Evolutionary conservation across 805 yeast genomes (phyloP), one percentile per base, ranked within the genome.

Genomic region (Candida krabiensis): DNA sequence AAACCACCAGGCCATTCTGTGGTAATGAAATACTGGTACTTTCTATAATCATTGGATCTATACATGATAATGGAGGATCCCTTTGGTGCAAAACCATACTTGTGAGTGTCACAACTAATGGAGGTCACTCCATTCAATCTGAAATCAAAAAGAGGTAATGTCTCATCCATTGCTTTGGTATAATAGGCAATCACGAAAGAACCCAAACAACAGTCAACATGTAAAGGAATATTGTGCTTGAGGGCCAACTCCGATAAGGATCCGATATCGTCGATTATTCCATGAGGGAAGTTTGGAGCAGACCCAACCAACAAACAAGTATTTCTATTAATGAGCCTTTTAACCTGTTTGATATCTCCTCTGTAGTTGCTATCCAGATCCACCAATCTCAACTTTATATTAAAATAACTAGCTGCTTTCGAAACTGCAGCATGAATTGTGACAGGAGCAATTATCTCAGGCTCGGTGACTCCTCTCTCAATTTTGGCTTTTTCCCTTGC

Each of bases 71-170:
- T 75, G 1, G 96, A 87, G 0, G 95, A 83, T 8, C 99, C 99
- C 63, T 91, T 91, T 27, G 99, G 99, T 7, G 98, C 97, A 71
- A 91, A 93, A 1, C 98, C 99, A 57, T 91, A 91, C 63, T 91
- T 91, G 70, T 91, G 99, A n/a, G 99, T 91, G 60, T 91, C 99
- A 65, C 98, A 93, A n/a, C 96, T 86, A 41, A 91, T 91, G 2
- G 97, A 89, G 1, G 98, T 93, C n/a, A 93, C 98, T 22, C 93
- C 93, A 1, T 87, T 83, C 2, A 88, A 71, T 47, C 91, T 69
- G 66, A 91, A 91, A 60, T 93, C 98, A 64, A 91, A 90, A 9
- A 66, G 55, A 5, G 85, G 83, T 4, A 61, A 45, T 4, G 50
- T 47, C 9, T 52, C 58, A 13, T 43, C 44, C 30, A 53, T 43